Percentiles rank a stretch among this genome's conserved stretches.
phyloP scores from a whole-genome alignment of 1,284 basidiomycete species.

The Trichosporon asahii region DNA sequence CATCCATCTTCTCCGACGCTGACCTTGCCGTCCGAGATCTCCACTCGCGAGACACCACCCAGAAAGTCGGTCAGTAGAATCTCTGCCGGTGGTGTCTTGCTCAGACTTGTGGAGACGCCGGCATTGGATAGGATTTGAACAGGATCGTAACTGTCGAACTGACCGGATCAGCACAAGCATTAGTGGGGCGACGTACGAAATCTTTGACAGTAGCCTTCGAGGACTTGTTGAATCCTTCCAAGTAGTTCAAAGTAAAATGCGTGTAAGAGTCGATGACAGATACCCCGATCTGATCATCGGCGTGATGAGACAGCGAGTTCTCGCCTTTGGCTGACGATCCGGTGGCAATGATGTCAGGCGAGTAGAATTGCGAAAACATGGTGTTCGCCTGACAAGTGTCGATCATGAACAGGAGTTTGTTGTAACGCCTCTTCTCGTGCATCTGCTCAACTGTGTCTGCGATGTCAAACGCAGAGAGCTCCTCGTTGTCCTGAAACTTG shows the following conservation, averaged over 20 bases:
- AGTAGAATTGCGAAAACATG: constrained; percentile 91
- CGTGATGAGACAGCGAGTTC: constrained; percentile 92
- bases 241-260: constrained; percentile 82
- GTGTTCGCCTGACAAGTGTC: constrained; percentile 98
- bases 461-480: constrained; percentile 91
- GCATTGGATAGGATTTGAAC: constrained; percentile 75
- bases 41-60: constrained; percentile 82
- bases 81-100: constrained; percentile 59
- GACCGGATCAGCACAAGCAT: neutral
- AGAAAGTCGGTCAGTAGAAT: constrained; percentile 92
- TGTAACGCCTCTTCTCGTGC: constrained; percentile 95
- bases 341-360: constrained; percentile 90
- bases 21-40: constrained; percentile 48
- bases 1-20: neutral
- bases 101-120: constrained; percentile 79
- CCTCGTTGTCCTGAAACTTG: constrained; percentile 98
- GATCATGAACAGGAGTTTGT: constrained; percentile 96
- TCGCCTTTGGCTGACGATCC: constrained; percentile 84
- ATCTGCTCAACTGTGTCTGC: constrained; percentile 98
- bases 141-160: constrained; percentile 79
- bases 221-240: constrained; percentile 91
- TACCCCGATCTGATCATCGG: constrained; percentile 89
- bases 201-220: constrained; percentile 76
- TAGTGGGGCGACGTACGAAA: constrained; percentile 59
- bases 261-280: constrained; percentile 95